phyloP scores from a whole-genome alignment of 2,329 filamentous ascomycete species.

The Exophiala sp. region DNA sequence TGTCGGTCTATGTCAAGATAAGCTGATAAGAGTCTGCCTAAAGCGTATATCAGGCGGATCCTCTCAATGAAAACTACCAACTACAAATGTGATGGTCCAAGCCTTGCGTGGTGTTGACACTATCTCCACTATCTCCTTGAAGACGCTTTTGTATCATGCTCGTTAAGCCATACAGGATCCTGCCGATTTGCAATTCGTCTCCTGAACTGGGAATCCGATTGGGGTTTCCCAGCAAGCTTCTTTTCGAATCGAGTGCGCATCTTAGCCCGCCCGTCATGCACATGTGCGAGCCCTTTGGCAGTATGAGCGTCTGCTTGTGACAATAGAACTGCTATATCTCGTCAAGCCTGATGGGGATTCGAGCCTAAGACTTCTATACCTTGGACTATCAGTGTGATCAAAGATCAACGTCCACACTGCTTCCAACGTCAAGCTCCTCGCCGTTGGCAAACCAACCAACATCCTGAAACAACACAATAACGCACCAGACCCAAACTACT shows the following conservation, averaged over 20 bases:
- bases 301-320: conserved; percentile 32
- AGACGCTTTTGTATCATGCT: conserved; percentile 46
- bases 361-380: not conserved
- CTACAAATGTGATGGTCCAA: no score
- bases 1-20: no score
- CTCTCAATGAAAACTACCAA: no score
- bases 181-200: conserved; percentile 35
- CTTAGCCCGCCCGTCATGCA: conserved; percentile 31
- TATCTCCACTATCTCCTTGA: no score
- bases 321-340: conserved; percentile 1
- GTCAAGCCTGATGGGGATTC: not conserved
- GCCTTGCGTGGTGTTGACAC: no score
- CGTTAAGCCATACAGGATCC: conserved; percentile 43
- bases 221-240: conserved; percentile 18
- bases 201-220: conserved; percentile 39
- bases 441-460: conserved; percentile 34
- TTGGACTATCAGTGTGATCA: not conserved
- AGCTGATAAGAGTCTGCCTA: no score
- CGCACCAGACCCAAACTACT: conserved; percentile 31
- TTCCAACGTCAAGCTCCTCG: conserved; percentile 37
- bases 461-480: conserved; percentile 38
- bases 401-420: not conserved
- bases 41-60: no score
- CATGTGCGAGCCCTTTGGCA: conserved; percentile 34
- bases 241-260: not conserved